Evolutionary conservation across 805 yeast species (phyloP).

Genomic region (Cyberlindnera xishuangbannaensis): DNA sequence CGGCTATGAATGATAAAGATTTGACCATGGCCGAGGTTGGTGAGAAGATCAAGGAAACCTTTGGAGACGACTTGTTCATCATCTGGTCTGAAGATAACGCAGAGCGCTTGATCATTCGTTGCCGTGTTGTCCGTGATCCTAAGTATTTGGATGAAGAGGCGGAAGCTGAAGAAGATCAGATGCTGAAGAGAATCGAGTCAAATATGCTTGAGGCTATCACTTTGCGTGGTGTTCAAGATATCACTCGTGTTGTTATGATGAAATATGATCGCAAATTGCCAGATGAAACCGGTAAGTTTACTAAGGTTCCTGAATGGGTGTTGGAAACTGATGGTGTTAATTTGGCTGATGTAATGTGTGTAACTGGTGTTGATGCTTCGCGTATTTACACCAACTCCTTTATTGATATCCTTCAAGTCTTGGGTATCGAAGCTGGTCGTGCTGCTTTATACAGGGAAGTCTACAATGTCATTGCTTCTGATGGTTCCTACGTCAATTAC

Average conservation of each 20-base stretch:
- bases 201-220: conserved; percentile 95
- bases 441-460: conserved; percentile 91
- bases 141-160: conserved; percentile 89
- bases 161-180: conserved; percentile 95
- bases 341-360: conserved; percentile 88
- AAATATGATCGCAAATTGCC: conserved; percentile 69
- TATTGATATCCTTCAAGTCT: conserved; percentile 88
- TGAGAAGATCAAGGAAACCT: conserved; percentile 85
- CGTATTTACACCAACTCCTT: conserved; percentile 95
- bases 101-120: conserved; percentile 91
- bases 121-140: conserved; percentile 97
- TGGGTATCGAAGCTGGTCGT: conserved; percentile 98
- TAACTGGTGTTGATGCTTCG: conserved; percentile 88
- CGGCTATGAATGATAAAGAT: conserved; percentile 97
- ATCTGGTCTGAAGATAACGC: conserved; percentile 99
- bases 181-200: conserved; percentile 89
- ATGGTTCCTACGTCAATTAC: conserved; percentile 98
- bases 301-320: conserved; percentile 94
- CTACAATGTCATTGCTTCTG: conserved; percentile 95
- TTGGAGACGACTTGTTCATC: conserved; percentile 92
- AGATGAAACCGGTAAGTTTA: conserved; percentile 79
- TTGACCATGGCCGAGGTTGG: conserved; percentile 98
- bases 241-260: conserved; percentile 77
- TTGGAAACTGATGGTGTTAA: conserved; percentile 98
- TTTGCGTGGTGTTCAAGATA: conserved; percentile 92